Conservation (phyloP, 2,329 filamentous ascomycete genomes). For the Ceratocystis smalleyi region DNA sequence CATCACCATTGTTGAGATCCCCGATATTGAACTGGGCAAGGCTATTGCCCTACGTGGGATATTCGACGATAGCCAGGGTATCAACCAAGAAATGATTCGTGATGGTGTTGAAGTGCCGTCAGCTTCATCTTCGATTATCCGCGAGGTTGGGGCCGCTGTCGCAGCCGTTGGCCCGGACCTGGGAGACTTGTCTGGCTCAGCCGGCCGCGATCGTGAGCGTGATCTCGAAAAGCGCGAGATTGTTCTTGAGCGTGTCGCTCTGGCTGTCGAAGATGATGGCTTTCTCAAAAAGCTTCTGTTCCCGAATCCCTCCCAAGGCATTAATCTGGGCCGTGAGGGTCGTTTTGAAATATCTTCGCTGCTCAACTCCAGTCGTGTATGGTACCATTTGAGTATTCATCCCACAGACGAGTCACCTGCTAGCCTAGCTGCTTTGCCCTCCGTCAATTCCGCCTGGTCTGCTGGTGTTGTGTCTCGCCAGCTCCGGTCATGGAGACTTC, state of each 20-base stretch:
- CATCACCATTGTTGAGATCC: slow-evolving; percentile 77
- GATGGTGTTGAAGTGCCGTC: slow-evolving; percentile 68
- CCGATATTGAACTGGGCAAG: slow-evolving; percentile 64
- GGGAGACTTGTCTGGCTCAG: slow-evolving; percentile 52
- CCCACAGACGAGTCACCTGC: slow-evolving; percentile 76
- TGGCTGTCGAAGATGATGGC: slow-evolving; percentile 65
- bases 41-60: slow-evolving; percentile 78
- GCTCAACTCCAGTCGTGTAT: slow-evolving; percentile 71
- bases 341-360: slow-evolving; percentile 63
- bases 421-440: slow-evolving; percentile 53
- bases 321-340: slow-evolving; percentile 60
- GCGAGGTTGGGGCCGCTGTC: slow-evolving; percentile 76
- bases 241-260: slow-evolving; percentile 70
- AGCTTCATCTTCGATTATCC: slow-evolving; percentile 65
- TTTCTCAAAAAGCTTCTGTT: slow-evolving; percentile 74
- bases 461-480: slow-evolving; percentile 85
- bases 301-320: slow-evolving; percentile 60
- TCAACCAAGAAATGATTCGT: slow-evolving; percentile 94
- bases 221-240: slow-evolving; percentile 68
- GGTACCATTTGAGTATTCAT: slow-evolving; percentile 87
- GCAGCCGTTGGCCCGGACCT: slow-evolving; percentile 62
- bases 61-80: slow-evolving; percentile 83
- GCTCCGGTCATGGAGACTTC: slow-evolving; percentile 78
- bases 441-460: slow-evolving; percentile 75
- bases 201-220: slow-evolving; percentile 57